Evolutionary conservation across 108 stramenopile genomes (phyloP).

Genomic region (Cylindrotheca fusiformis): DNA sequence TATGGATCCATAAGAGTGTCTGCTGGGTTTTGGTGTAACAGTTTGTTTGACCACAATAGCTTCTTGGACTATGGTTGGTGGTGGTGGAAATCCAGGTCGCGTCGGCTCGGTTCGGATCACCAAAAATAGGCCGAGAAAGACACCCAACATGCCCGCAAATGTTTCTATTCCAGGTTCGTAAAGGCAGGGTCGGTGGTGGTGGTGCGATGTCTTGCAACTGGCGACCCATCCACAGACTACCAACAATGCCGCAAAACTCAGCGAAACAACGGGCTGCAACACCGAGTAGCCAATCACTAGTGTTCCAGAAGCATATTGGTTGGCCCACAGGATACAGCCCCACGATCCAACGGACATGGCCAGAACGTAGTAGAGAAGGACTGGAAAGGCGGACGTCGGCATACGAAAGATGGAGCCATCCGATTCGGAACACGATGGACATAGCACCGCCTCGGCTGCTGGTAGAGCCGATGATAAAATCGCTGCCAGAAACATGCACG

Average conservation of each 20-base stretch:
- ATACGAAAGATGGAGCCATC: slow-evolving; percentile 1
- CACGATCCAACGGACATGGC: slow-evolving; percentile 21
- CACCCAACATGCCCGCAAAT: slow-evolving; percentile 17
- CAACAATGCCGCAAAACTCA: slow-evolving; percentile 10
- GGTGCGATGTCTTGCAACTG: neutral
- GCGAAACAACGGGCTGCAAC: slow-evolving; percentile 29
- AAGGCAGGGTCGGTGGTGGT: slow-evolving; percentile 2
- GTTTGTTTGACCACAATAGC: too few relatives aligned
- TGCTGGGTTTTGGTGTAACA: too few relatives aligned
- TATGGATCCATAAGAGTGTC: too few relatives aligned
- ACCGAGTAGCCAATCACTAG: slow-evolving; percentile 30
- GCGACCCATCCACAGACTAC: slow-evolving; percentile 6
- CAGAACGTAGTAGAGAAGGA: slow-evolving; percentile 21
- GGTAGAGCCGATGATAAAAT: neutral
- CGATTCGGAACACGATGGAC: slow-evolving; percentile 12
- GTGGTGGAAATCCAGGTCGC: too few relatives aligned
- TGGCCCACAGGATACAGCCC: slow-evolving; percentile 29
- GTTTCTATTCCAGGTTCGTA: slow-evolving; percentile 16
- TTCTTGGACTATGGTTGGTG: too few relatives aligned
- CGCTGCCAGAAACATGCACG: slow-evolving; percentile 16
- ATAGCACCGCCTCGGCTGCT: neutral
- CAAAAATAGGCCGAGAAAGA: slow-evolving; percentile 18
- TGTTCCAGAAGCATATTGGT: slow-evolving; percentile 26
- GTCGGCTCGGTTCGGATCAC: slow-evolving; percentile 21
- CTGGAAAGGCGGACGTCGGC: slow-evolving; percentile 11